Conservation (phyloP, 805 yeast species). For the Candida nemodendra region DNA sequence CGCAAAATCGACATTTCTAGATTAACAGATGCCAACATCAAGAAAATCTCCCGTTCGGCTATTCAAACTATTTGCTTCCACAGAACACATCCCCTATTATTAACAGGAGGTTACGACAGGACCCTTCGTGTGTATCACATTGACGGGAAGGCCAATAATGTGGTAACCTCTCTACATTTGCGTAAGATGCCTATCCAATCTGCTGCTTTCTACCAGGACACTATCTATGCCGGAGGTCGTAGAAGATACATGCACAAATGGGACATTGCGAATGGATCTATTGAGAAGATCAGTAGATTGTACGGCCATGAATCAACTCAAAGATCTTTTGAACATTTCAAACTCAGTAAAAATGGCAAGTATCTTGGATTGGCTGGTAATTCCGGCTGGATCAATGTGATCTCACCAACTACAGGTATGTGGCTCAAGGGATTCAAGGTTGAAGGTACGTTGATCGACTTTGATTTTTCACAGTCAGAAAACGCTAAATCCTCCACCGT, state of each 20-base stretch:
- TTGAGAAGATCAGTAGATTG: slow-evolving; percentile 83
- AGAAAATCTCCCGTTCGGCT: slow-evolving; percentile 68
- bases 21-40: slow-evolving; percentile 80
- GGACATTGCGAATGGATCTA: slow-evolving; percentile 62
- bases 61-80: slow-evolving; percentile 88
- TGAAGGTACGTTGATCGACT: slow-evolving; percentile 83
- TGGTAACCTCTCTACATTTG: slow-evolving; percentile 80
- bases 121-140: slow-evolving; percentile 84
- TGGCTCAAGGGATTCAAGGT: slow-evolving; percentile 85
- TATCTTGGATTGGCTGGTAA: slow-evolving; percentile 77
- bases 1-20: slow-evolving; percentile 72
- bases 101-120: slow-evolving; percentile 92
- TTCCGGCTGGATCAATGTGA: slow-evolving; percentile 86
- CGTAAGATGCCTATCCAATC: slow-evolving; percentile 78
- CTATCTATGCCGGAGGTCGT: slow-evolving; percentile 84
- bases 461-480: slow-evolving; percentile 51
- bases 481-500: slow-evolving; percentile 38
- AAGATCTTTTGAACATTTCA: slow-evolving; percentile 83
- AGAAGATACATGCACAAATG: slow-evolving; percentile 90
- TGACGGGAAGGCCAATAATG: slow-evolving; percentile 79
- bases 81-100: slow-evolving; percentile 72
- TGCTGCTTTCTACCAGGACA: slow-evolving; percentile 59
- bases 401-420: slow-evolving; percentile 77
- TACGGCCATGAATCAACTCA: slow-evolving; percentile 90
- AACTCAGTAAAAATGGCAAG: slow-evolving; percentile 68